Conservation (phyloP, 139 green algal genomes). For the Monoraphidium neglectum region DNA sequence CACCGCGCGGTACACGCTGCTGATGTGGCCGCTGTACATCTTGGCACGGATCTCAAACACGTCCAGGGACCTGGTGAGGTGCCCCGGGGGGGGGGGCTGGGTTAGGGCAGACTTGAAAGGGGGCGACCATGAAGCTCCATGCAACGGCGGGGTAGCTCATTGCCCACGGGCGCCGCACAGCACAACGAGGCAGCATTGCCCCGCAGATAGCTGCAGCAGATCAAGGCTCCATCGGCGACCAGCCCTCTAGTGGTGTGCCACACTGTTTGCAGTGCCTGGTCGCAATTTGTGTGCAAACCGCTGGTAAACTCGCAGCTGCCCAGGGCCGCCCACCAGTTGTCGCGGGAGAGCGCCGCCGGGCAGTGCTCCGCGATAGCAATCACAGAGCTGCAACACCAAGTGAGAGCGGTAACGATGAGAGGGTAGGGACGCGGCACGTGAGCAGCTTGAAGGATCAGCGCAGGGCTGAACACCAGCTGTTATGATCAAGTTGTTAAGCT, state of each 20-base stretch:
- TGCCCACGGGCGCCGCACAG: not conserved
- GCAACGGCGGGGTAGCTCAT: not conserved
- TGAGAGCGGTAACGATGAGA: not conserved
- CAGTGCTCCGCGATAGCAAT: slow-evolving; percentile 39
- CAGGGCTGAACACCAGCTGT: no score
- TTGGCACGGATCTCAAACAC: slow-evolving; percentile 53
- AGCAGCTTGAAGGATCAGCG: no score
- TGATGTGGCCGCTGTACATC: slow-evolving; percentile 57
- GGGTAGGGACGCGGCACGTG: not conserved
- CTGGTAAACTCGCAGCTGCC: not conserved
- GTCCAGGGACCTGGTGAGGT: slow-evolving; percentile 32
- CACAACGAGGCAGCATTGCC: not conserved
- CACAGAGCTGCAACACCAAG: slow-evolving; percentile 7
- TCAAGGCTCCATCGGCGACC: not conserved
- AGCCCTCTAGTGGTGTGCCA: no score
- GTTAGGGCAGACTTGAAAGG: not conserved
- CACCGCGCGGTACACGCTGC: slow-evolving; percentile 54
- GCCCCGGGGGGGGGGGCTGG: not conserved
- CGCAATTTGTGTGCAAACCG: no score
- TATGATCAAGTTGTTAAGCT: no score
- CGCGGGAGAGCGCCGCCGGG: slow-evolving; percentile 31
- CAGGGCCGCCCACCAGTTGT: slow-evolving; percentile 20
- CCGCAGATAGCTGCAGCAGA: not conserved
- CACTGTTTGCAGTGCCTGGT: no score
- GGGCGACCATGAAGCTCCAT: not conserved